phyloP scores from a whole-genome alignment of 176 grass and related monocot genomes.

The Eragrostis curvula region DNA sequence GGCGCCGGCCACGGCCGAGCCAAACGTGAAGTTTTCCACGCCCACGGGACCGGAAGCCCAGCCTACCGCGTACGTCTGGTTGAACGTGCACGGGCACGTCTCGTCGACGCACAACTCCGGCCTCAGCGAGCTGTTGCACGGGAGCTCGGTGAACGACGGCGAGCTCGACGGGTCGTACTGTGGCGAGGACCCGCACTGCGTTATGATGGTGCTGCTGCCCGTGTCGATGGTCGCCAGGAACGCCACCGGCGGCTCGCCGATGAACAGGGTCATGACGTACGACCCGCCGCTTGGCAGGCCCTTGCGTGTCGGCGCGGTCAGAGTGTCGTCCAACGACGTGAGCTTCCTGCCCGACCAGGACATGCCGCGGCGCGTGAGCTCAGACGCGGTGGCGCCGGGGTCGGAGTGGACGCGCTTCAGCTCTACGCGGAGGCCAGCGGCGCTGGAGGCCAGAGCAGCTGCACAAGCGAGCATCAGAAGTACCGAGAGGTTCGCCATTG shows the following conservation, averaged over 20 bases:
- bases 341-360: background rate
- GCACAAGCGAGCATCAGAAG: background rate
- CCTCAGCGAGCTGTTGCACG: slow-evolving; percentile 47
- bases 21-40: slow-evolving; percentile 62
- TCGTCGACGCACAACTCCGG: background rate
- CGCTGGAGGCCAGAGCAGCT: background rate
- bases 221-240: slow-evolving; percentile 51
- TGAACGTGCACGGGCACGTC: slow-evolving; percentile 44
- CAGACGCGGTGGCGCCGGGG: too few species aligned
- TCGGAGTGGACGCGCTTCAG: background rate
- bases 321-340: slow-evolving; percentile 18
- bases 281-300: slow-evolving; percentile 7
- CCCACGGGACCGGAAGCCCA: slow-evolving; percentile 35
- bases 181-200: slow-evolving; percentile 38
- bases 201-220: slow-evolving; percentile 53
- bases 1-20: too few species aligned
- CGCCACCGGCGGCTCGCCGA: slow-evolving; percentile 53
- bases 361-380: too few species aligned
- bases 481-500: background rate
- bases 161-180: slow-evolving; percentile 52
- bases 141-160: slow-evolving; percentile 37
- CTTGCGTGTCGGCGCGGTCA: slow-evolving; percentile 19
- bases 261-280: slow-evolving; percentile 62
- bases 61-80: slow-evolving; percentile 48
- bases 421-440: background rate